These are phyloP conservation scores for Exophiala sp. DNA, from an alignment of 2,329 filamentous ascomycete species.

Conservation along the genomic window DNA sequence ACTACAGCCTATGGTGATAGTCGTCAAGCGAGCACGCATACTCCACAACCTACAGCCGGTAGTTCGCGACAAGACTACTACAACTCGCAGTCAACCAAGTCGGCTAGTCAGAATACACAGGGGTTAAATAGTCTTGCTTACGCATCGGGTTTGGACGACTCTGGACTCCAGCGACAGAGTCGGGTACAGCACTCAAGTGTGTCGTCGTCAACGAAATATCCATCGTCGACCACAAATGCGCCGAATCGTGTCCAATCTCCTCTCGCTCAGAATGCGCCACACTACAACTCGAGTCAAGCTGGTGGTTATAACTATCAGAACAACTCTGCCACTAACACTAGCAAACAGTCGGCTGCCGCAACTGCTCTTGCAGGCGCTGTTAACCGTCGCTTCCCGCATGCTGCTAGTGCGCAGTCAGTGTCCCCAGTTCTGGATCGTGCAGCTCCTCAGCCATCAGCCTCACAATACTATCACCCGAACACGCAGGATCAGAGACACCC, in stretches of 20 bases:
- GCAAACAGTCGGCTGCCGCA: slow-evolving; percentile 19
- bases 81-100: slow-evolving; percentile 1
- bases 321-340: slow-evolving; percentile 9
- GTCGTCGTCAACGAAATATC: neutral
- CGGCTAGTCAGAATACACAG: slow-evolving; percentile 12
- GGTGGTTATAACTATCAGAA: slow-evolving; percentile 5
- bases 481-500: slow-evolving; percentile 2
- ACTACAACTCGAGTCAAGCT: slow-evolving; percentile 1
- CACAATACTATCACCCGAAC: slow-evolving; percentile 14
- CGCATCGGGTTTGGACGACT: slow-evolving; percentile 26
- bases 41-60: slow-evolving; percentile 4
- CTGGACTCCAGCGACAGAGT: slow-evolving; percentile 10
- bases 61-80: slow-evolving; percentile 4
- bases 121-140: slow-evolving; percentile 28
- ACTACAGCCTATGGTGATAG: slow-evolving; percentile 9
- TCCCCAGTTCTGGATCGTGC: slow-evolving; percentile 12
- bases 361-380: slow-evolving; percentile 23
- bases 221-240: neutral
- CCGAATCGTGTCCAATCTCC: slow-evolving; percentile 14
- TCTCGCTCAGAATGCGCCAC: slow-evolving; percentile 6
- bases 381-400: slow-evolving; percentile 14
- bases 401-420: slow-evolving; percentile 4
- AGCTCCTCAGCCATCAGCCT: slow-evolving; percentile 9
- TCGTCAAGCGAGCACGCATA: slow-evolving; percentile 3
- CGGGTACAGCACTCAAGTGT: slow-evolving; percentile 6